Evolutionary conservation across 2,329 filamentous ascomycete genomes (phyloP).

Genomic region (Aureobasidium subglaciale): DNA sequence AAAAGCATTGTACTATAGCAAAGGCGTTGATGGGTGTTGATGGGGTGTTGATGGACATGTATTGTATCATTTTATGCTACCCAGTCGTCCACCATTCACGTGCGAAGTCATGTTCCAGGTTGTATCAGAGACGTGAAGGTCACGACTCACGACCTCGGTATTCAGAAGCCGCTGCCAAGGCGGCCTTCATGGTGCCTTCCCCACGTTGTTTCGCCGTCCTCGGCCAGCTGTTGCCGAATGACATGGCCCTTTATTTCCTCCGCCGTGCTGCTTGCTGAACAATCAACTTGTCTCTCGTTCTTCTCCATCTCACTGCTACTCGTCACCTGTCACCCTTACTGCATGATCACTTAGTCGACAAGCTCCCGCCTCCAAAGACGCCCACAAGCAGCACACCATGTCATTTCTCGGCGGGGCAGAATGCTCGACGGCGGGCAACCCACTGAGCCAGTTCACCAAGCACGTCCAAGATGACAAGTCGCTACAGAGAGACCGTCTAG

Average conservation of each 20-base stretch:
- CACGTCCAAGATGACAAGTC: constrained; percentile 95
- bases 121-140: not conserved
- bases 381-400: constrained; percentile 47
- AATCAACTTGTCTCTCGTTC: not conserved
- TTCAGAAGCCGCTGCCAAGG: not conserved
- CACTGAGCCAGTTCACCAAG: constrained; percentile 94
- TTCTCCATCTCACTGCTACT: not conserved
- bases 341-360: not conserved
- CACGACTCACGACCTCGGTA: not conserved
- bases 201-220: constrained; percentile 4
- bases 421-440: constrained; percentile 93
- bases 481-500: constrained; percentile 81
- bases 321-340: not conserved
- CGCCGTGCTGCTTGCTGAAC: not conserved
- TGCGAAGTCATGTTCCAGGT: not conserved
- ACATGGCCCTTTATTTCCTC: not conserved
- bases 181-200: not conserved
- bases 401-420: constrained; percentile 94
- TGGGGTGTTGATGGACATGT: not conserved
- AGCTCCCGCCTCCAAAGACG: not conserved
- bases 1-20: constrained; percentile 9
- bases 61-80: not conserved
- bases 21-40: constrained; percentile 4
- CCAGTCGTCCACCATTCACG: not conserved
- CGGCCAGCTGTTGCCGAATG: not conserved